Conservation (phyloP, 2,329 filamentous ascomycete species). For the Saccharata proteae region DNA sequence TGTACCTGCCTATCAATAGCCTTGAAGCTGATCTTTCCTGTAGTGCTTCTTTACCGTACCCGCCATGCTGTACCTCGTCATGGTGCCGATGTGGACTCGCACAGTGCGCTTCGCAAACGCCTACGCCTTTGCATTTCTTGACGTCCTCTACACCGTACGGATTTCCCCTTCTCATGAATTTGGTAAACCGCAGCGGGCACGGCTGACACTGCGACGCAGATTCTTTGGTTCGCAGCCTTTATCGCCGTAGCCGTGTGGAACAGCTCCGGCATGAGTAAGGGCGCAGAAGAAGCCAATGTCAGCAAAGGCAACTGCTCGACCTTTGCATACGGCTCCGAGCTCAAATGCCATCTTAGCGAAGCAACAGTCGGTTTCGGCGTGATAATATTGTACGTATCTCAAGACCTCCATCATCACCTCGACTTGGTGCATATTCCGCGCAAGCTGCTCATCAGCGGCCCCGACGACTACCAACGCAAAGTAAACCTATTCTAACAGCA, state of each 20-base stretch:
- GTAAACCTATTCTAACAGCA: slow-evolving; percentile 4
- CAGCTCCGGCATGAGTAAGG: slow-evolving; percentile 39
- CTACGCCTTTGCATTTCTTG: slow-evolving; percentile 46
- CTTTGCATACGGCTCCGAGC: slow-evolving; percentile 42
- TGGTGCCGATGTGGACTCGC: slow-evolving; percentile 49
- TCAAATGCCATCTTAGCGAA: slow-evolving; percentile 45
- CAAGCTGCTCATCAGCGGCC: too few species aligned
- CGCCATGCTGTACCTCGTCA: slow-evolving; percentile 46
- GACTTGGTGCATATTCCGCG: background rate
- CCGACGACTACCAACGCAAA: background rate
- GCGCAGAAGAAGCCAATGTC: slow-evolving; percentile 29
- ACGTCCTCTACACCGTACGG: slow-evolving; percentile 35
- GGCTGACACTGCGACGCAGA: slow-evolving; percentile 12
- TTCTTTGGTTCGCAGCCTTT: slow-evolving; percentile 50
- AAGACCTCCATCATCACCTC: background rate
- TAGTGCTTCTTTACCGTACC: slow-evolving; percentile 50
- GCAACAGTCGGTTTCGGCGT: slow-evolving; percentile 45
- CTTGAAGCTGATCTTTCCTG: slow-evolving; percentile 2
- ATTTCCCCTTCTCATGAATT: background rate
- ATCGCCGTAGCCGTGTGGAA: slow-evolving; percentile 45
- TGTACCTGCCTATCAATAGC: background rate
- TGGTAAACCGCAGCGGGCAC: too few species aligned
- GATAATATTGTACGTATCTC: slow-evolving; percentile 39
- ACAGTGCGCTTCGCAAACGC: slow-evolving; percentile 46
- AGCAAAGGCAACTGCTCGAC: slow-evolving; percentile 38